Base-by-base conservation (phyloP, 257 asterid species). In the Gentiana straminea region DNA sequence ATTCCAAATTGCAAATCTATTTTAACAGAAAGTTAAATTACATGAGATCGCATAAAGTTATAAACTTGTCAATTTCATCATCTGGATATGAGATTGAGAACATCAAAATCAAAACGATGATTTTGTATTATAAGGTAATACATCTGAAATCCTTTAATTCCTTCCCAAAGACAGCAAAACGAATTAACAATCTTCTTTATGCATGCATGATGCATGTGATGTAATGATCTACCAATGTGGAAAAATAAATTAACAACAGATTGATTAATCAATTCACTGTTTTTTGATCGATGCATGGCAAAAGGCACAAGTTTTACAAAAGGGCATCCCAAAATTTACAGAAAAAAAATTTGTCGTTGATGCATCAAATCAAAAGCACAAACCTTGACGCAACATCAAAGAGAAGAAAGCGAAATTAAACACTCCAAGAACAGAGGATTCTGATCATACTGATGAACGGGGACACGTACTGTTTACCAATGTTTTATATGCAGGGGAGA, bases 401-500 rank as follows among this genome's bases (percentile, higher is more conserved):
- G 7, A 39, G 35, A 55, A 13, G 9, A 24, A 39, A 49, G 38
- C 60, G 24, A 24, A 24, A 7, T 33, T 55, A 55, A 13, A 38
- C 49, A 39, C 49, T 55, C 36, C 35, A 39, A 55, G 60, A 55
- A 38, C 49, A 55, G 49, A 37, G 60, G 41, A 37, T 15, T 4
- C 35, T 55, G 35, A 38, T 33, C 49, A 39, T 15, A 55, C 24
- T 55, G 9, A 49, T 24, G 24, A 24, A 24, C 24, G 24, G 49
- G 13, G 13, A 49, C 43, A 55, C 13, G 43, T 8, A 15, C 9
- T 36, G 15, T 38, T 37, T 37, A 11, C 59, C 59, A 37, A 55
- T 13, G 12, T 55, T 55, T 55, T 38, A 55, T 49, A 49, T 55
- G 49, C 49, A 55, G 49, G 41, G 60, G 24, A 24, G 24, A 24